phyloP scores from a whole-genome alignment of 352 stramenopile genomes.

The Globisporangium alternatum region DNA sequence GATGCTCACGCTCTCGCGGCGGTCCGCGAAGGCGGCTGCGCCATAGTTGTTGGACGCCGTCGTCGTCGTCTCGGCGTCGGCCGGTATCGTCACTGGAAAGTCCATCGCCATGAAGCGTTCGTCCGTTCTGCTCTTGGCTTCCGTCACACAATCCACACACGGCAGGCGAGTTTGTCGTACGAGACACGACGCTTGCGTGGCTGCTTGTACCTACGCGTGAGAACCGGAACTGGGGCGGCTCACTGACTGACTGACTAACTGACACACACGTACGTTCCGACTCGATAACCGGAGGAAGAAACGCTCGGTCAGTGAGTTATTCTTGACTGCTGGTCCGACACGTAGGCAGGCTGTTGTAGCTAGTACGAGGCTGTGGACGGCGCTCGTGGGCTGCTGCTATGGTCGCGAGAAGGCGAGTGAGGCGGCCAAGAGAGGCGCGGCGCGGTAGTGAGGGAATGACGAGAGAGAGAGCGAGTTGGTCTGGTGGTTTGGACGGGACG shows the following conservation, averaged over 20 bases:
- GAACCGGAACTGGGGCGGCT: neutral
- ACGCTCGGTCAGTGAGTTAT: neutral
- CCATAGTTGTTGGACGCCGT: neutral
- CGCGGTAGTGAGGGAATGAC: neutral
- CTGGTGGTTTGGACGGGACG: neutral
- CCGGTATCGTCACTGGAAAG: neutral
- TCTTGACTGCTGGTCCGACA: neutral
- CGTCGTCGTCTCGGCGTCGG: neutral
- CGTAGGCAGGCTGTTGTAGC: neutral
- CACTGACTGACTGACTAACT: no score
- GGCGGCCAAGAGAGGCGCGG: neutral
- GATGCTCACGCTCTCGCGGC: slow-evolving; percentile 28
- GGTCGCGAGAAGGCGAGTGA: neutral
- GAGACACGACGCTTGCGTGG: neutral
- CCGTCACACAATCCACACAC: no score
- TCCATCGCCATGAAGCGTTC: slow-evolving; percentile 6
- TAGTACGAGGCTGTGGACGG: neutral
- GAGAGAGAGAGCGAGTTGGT: neutral
- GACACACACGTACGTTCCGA: neutral
- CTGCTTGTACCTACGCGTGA: neutral
- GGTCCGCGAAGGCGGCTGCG: neutral
- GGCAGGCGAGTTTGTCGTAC: no score
- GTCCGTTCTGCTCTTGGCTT: no score
- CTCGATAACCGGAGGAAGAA: neutral
- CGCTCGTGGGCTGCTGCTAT: neutral